phyloP scores from a whole-genome alignment of 495 filamentous ascomycete species.

The Aspergillus ostianus region DNA sequence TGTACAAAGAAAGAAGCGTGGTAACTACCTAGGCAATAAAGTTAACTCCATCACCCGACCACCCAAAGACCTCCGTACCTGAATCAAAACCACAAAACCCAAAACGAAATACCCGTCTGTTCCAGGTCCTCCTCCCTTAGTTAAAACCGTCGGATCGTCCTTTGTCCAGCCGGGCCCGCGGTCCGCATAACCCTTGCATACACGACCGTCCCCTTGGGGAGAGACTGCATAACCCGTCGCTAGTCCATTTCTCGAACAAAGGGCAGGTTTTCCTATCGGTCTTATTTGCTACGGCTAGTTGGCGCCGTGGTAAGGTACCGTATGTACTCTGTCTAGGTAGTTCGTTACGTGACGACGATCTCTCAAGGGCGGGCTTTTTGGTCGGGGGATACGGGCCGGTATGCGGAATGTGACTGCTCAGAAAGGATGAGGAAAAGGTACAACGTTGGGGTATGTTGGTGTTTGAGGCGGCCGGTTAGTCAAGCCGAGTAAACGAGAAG shows the following conservation, averaged over 20 bases:
- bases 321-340: constrained; percentile 4
- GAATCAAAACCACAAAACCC: not conserved
- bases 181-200: constrained; percentile 27
- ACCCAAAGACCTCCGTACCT: not conserved
- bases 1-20: not conserved
- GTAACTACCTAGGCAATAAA: not conserved
- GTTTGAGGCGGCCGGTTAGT: not conserved
- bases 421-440: constrained; percentile 1
- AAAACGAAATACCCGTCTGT: not conserved
- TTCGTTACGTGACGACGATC: constrained; percentile 13
- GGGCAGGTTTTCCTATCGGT: constrained; percentile 17
- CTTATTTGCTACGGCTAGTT: constrained; percentile 7
- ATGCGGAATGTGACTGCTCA: constrained; percentile 23
- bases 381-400: constrained; percentile 21
- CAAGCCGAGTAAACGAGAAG: too few relatives aligned
- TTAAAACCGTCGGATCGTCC: constrained; percentile 13
- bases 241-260: constrained; percentile 19
- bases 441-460: not conserved
- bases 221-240: constrained; percentile 17
- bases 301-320: constrained; percentile 4
- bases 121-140: not conserved
- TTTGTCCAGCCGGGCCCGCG: constrained; percentile 12
- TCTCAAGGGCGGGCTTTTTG: constrained; percentile 12
- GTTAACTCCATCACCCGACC: not conserved
- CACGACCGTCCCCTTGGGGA: constrained; percentile 6